Base-by-base conservation (phyloP, 108 stramenopile species). In the Stephanodiscus triporus region DNA sequence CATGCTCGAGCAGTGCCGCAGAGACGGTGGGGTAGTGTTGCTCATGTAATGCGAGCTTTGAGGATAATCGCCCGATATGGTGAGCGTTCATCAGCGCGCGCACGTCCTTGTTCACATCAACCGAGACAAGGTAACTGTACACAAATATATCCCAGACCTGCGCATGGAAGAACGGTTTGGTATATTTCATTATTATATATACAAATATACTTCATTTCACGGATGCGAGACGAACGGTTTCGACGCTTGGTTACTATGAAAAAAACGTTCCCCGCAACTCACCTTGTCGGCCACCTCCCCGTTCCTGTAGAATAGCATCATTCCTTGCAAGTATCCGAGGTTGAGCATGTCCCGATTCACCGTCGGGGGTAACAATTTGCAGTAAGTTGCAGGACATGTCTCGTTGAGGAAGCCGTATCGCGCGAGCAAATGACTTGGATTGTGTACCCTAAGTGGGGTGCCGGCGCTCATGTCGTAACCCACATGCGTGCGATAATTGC, bases 391-490 rank as follows among this genome's bases (percentile, higher is more conserved):
- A 1, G 84, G 81, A 16, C 80, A 74, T 9, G 72, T 47, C 34
- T 88, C 85, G 42, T 88, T 85, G 42, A 88, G 38, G 49, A 88
- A 88, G 30, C 87, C 87, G 57, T 88, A 86, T 37, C 75, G 45
- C 9, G 87, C 85, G 57, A 88, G 75, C n/a, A 88, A 73, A 27
- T 64, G 63, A 1, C 73, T 74, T 0, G 87, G 87, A 58, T 86
- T 84, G 11, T 73, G 76, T 38, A 87, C 73, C 47, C 84, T 47
- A 37, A 87, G 58, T 10, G 78, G 75, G 13, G 75, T 74, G 20
- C 87, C 87, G 7, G 84, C 87, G 0, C 76, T 75, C 9, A 86
- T 72, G 63, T 86, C 85, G 45, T 72, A 66, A 11, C 76, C 49
- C 24, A 73, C 61, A n/a, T n/a, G n/a, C 22, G 78, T 68, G 30